These are phyloP conservation scores for Auxenochlorella pyrenoidosa DNA, from an alignment of 139 green algal species.

Conservation along the genomic window DNA sequence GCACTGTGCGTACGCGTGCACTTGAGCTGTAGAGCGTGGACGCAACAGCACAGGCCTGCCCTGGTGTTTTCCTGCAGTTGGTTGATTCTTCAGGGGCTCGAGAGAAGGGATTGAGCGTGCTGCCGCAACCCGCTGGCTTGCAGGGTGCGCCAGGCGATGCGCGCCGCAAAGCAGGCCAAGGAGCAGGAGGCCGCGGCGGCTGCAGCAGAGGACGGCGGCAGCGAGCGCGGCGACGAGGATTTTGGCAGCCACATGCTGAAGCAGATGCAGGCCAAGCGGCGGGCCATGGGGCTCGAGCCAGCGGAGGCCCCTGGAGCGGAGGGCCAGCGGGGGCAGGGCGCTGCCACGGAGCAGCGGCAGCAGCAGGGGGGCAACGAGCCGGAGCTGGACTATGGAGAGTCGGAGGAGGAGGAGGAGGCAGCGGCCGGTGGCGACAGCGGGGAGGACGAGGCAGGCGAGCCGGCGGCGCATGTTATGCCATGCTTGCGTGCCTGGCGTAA, in stretches of 20 bases:
- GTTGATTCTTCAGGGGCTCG: too few species aligned
- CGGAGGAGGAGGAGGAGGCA: constrained; percentile 20
- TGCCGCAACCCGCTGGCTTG: neutral
- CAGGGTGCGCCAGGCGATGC: constrained; percentile 51
- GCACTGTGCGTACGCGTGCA: too few species aligned
- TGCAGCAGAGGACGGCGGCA: neutral
- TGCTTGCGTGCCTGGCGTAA: neutral
- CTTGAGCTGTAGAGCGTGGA: too few species aligned
- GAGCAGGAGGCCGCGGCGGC: constrained; percentile 8
- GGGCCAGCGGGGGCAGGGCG: constrained; percentile 1
- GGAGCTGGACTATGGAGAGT: constrained; percentile 29
- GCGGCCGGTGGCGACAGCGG: neutral
- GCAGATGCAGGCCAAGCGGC: constrained; percentile 27
- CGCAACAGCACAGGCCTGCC: too few species aligned
- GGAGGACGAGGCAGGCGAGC: neutral
- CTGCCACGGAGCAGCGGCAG: neutral
- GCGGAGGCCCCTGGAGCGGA: neutral
- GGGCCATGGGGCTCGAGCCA: constrained; percentile 1
- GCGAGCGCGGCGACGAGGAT: constrained; percentile 7
- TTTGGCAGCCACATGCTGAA: constrained; percentile 56
- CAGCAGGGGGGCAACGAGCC: constrained; percentile 24
- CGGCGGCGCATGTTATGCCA: neutral
- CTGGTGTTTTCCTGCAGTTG: too few species aligned
- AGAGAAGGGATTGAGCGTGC: neutral
- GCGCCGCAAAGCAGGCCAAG: constrained; percentile 42